Evolutionary conservation across 2,329 filamentous ascomycete genomes (phyloP).

Genomic region (Bipolaris bicolor): DNA sequence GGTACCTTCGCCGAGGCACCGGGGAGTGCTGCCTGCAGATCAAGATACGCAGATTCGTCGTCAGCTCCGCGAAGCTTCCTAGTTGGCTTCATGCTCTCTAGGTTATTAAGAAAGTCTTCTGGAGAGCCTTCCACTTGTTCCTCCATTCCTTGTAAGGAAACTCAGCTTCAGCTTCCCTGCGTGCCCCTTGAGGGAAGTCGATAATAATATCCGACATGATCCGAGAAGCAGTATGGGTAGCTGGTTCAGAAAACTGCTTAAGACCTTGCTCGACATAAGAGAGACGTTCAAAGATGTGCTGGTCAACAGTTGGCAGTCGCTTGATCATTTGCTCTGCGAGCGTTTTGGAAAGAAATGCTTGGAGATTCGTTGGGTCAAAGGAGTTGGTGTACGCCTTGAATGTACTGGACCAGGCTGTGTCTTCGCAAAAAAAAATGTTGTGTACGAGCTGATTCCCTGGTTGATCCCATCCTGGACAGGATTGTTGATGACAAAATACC

Average conservation of each 20-base stretch:
- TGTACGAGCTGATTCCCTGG: constrained; percentile 46
- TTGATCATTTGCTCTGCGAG: constrained; percentile 53
- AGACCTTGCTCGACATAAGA: constrained; percentile 62
- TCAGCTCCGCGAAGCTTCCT: constrained; percentile 16
- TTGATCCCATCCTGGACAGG: constrained; percentile 61
- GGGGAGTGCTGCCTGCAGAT: constrained; percentile 1
- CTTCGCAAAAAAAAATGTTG: constrained; percentile 60
- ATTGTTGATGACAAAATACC: constrained; percentile 78
- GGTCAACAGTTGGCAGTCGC: constrained; percentile 52
- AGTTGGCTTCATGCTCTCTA: constrained; percentile 39
- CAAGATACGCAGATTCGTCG: constrained; percentile 21
- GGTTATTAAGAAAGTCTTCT: constrained; percentile 58
- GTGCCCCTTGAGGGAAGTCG: constrained; percentile 61
- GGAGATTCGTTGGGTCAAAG: constrained; percentile 61
- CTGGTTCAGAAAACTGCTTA: constrained; percentile 67
- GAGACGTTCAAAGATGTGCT: constrained; percentile 56
- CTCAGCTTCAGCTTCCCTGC: constrained; percentile 61
- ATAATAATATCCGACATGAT: constrained; percentile 67
- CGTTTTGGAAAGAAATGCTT: constrained; percentile 55
- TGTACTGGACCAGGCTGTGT: constrained; percentile 53
- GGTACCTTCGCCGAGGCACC: constrained; percentile 21
- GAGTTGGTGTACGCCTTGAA: constrained; percentile 50
- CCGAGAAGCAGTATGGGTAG: constrained; percentile 66
- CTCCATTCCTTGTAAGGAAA: constrained; percentile 50
- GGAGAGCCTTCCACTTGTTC: constrained; percentile 53